Conservation (phyloP, 2,329 filamentous ascomycete genomes). For the Ophioceras dolichostomum region DNA sequence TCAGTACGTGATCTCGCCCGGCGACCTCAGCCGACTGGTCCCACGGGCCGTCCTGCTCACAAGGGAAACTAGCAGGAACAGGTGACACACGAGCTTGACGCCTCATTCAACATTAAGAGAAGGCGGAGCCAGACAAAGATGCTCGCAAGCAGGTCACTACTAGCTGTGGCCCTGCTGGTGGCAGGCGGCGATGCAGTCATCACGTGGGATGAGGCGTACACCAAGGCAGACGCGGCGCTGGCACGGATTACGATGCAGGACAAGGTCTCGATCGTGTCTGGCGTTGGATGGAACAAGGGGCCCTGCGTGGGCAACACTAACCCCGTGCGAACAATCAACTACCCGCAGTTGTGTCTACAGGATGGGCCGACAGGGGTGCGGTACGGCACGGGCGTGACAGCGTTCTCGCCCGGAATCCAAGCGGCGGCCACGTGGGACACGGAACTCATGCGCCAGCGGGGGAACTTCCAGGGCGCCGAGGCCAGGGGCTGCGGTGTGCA, state of each 20-base stretch:
- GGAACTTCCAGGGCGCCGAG: conserved; percentile 57
- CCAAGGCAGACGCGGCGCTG: conserved; percentile 56
- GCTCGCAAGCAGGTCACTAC: neutral
- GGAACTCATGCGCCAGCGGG: conserved; percentile 58
- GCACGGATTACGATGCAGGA: conserved; percentile 58
- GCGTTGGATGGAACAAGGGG: conserved; percentile 62
- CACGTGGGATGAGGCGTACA: conserved; percentile 55
- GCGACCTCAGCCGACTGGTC: neutral
- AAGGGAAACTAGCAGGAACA: neutral
- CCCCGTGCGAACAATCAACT: conserved; percentile 42
- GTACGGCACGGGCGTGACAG: conserved; percentile 57
- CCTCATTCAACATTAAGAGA: neutral
- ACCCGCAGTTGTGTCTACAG: conserved; percentile 65
- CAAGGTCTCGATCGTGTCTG: conserved; percentile 70
- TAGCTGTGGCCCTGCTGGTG: neutral
- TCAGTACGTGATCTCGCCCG: neutral
- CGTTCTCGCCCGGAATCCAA: conserved; percentile 70
- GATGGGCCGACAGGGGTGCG: conserved; percentile 70
- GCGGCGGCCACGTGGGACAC: conserved; percentile 72
- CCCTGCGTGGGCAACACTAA: conserved; percentile 54
- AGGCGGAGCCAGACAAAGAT: neutral
- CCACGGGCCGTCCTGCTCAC: no score
- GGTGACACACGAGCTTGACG: neutral
- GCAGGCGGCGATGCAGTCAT: neutral
- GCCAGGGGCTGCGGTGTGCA: conserved; percentile 35